phyloP scores from a whole-genome alignment of 2,329 filamentous ascomycete genomes.

The Penicillium sp. region DNA sequence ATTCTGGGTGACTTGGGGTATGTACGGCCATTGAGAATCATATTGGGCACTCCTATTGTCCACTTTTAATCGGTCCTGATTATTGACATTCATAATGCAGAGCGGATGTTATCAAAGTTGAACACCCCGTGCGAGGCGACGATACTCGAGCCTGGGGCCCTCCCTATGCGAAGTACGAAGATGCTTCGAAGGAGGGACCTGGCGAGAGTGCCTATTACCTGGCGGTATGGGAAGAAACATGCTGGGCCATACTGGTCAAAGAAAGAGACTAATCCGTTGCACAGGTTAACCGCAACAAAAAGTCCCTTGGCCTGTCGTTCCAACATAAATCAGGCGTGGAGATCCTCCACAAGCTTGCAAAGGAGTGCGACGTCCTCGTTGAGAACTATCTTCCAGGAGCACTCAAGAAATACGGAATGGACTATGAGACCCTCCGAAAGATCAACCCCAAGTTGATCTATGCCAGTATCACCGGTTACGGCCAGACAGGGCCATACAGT shows the following conservation, averaged over 20 bases:
- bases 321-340: conserved; percentile 81
- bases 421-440: conserved; percentile 78
- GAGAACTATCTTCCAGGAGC: conserved; percentile 95
- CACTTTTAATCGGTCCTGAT: too few species aligned
- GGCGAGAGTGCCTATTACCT: conserved; percentile 97
- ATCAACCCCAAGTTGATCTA: conserved; percentile 91
- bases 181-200: conserved; percentile 64
- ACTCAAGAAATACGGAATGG: conserved; percentile 87
- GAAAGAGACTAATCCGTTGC: background rate
- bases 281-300: conserved; percentile 96
- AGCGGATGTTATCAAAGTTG: conserved; percentile 96
- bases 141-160: conserved; percentile 97
- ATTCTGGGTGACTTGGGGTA: conserved; percentile 96
- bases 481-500: conserved; percentile 90
- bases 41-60: background rate
- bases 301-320: conserved; percentile 89
- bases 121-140: conserved; percentile 88
- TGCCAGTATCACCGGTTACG: conserved; percentile 95
- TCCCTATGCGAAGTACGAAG: conserved; percentile 81
- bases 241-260: conserved; percentile 13
- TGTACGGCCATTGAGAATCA: conserved; percentile 37
- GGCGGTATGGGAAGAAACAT: conserved; percentile 63
- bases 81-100: conserved; percentile 53
- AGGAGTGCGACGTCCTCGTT: conserved; percentile 88
- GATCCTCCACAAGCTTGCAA: conserved; percentile 83